These are phyloP conservation scores for Paecilomyces sp. DNA, from an alignment of 2,329 filamentous ascomycete species.

Conservation along the genomic window DNA sequence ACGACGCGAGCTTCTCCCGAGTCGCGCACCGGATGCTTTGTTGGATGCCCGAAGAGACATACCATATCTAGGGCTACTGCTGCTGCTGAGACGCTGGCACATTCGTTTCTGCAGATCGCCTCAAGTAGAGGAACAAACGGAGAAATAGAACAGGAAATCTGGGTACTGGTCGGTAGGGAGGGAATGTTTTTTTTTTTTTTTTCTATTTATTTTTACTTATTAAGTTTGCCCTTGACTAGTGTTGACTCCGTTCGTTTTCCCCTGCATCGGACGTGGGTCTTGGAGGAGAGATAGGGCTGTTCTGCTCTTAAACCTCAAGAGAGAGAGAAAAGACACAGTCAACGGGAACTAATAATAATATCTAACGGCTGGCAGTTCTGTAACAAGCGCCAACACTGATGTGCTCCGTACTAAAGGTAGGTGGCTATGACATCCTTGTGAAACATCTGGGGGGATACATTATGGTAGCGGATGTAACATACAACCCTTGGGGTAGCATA, in stretches of 20 bases:
- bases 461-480: neutral
- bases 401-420: neutral
- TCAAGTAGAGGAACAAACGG: neutral
- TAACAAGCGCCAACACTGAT: too few relatives aligned
- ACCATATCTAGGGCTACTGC: slow-evolving; percentile 6
- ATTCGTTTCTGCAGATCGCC: slow-evolving; percentile 5
- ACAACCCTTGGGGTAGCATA: neutral
- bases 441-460: neutral
- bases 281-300: neutral
- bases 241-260: neutral
- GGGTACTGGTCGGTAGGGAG: too few relatives aligned
- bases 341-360: too few relatives aligned
- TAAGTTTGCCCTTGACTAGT: too few relatives aligned
- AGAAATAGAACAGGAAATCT: too few relatives aligned
- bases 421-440: neutral
- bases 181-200: too few relatives aligned
- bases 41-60: slow-evolving; percentile 9
- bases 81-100: slow-evolving; percentile 9
- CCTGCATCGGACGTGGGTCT: neutral
- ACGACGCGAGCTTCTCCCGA: slow-evolving; percentile 8
- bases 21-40: slow-evolving; percentile 13
- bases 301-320: too few relatives aligned
- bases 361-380: too few relatives aligned
- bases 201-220: too few relatives aligned
- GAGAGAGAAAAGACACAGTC: too few relatives aligned